phyloP scores from a whole-genome alignment of 345 rosid species.

The Boechera retrofracta region DNA sequence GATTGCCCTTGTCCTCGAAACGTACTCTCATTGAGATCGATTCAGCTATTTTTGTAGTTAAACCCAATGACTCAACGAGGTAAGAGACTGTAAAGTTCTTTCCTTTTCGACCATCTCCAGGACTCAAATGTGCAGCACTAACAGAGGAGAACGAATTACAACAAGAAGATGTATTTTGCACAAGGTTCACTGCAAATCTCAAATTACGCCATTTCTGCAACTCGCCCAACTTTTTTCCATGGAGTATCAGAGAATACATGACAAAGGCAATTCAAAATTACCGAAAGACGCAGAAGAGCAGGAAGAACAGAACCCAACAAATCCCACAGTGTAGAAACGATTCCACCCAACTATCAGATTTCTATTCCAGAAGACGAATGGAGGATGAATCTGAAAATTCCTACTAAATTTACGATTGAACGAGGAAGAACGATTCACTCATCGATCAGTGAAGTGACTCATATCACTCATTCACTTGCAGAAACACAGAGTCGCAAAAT shows the following conservation, averaged over 20 bases:
- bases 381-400: too few relatives aligned
- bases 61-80: slow-evolving; percentile 33
- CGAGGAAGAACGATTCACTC: too few relatives aligned
- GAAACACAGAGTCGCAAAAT: too few relatives aligned
- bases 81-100: not conserved
- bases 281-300: not conserved
- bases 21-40: slow-evolving; percentile 16
- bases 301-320: not conserved
- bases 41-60: slow-evolving; percentile 19
- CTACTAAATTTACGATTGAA: too few relatives aligned
- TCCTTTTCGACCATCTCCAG: not conserved
- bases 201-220: slow-evolving; percentile 1
- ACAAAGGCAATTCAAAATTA: not conserved
- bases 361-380: not conserved
- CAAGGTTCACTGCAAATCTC: not conserved
- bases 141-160: not conserved
- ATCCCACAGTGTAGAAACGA: not conserved
- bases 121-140: not conserved
- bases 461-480: too few relatives aligned
- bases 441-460: too few relatives aligned
- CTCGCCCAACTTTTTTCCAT: not conserved
- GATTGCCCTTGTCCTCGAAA: not conserved
- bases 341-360: not conserved
- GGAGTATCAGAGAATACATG: slow-evolving; percentile 13
- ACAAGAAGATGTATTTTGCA: not conserved